phyloP scores from a whole-genome alignment of 805 yeast species.

The Teunomyces kruisii region DNA sequence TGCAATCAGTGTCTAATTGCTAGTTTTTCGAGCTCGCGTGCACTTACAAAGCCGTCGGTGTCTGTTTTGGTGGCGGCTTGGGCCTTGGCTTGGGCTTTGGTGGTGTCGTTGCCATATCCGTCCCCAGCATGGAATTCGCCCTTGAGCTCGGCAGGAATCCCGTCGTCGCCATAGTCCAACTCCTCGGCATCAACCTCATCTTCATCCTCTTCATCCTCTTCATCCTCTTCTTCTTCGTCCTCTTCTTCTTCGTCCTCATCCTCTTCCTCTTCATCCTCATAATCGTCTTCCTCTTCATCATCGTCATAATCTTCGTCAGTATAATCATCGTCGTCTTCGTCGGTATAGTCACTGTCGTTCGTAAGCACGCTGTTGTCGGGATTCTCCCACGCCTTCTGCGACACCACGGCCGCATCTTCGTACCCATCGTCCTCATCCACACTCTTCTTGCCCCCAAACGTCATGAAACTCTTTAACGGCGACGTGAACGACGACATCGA shows the following conservation, averaged over 20 bases:
- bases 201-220: slow-evolving; percentile 10
- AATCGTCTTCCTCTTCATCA: slow-evolving; percentile 19
- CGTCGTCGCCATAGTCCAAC: slow-evolving; percentile 7
- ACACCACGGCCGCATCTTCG: slow-evolving; percentile 15
- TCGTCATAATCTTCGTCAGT: slow-evolving; percentile 15
- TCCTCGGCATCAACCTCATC: slow-evolving; percentile 7
- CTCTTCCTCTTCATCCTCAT: slow-evolving; percentile 31
- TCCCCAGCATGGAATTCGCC: neutral
- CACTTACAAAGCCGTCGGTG: neutral
- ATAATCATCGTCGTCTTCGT: slow-evolving; percentile 22
- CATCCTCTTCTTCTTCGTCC: slow-evolving; percentile 21
- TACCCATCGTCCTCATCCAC: slow-evolving; percentile 26
- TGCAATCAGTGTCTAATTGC: neutral
- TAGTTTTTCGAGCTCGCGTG: neutral
- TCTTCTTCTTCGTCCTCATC: slow-evolving; percentile 14
- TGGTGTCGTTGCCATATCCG: neutral
- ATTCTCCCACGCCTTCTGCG: slow-evolving; percentile 12
- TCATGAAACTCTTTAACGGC: slow-evolving; percentile 43
- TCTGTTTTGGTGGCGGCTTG: too few relatives aligned
- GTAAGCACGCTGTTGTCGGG: slow-evolving; percentile 11
- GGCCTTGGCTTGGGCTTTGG: too few relatives aligned
- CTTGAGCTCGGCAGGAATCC: neutral
- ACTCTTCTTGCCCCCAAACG: slow-evolving; percentile 29
- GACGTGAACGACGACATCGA: slow-evolving; percentile 38
- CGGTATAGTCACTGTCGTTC: slow-evolving; percentile 17